Base-by-base conservation (phyloP, 2,329 filamentous ascomycete genomes). In the Cladophialophora immunda region DNA sequence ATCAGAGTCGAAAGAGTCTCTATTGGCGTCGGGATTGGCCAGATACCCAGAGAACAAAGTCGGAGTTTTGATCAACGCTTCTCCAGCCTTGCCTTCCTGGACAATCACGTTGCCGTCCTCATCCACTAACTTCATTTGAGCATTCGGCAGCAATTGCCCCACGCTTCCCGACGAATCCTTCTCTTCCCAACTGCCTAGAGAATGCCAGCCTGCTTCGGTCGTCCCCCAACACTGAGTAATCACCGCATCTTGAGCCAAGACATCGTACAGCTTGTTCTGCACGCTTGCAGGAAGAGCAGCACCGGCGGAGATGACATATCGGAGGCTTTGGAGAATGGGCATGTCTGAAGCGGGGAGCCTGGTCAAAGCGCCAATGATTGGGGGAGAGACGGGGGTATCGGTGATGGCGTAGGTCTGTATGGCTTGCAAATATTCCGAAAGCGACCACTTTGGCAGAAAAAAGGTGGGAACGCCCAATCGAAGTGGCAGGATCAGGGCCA, bases 141-240 rank as follows among this genome's bases (percentile, higher is more conserved):
- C 64, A 63, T 81, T 81, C 0, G 81, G 74, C 11, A 84, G 65
- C 7, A 80, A 73, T 2, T 78, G 74, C 4, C 85, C 85, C 7
- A 87, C 81, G 50, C 83, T 84, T 25, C 79, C 83, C 4, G 79
- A 79, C 17, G 75, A 72, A 54, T 83, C 81, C 15, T 76, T 73
- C 59, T 81, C 76, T 1, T 75, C 74, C 60, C 78, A 80, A 19
- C 74, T 34, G 25, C 62, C 66, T n/a, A 71, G 55, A 27, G 67
- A 70, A 25, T 70, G 64, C 70, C 70, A 72, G 25, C 85, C 85
- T 71, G 74, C 79, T 74, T 87, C 85, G 0, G 85, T 86, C 81
- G 86, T 85, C 1, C 85, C 85, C 80, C 82, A 87, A 41, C 85
- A 78, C 66, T 84, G 83, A 9, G 77, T 77, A 15, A 85, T 78